Conservation (phyloP, 805 yeast species). For the Candida endomychidarum region DNA sequence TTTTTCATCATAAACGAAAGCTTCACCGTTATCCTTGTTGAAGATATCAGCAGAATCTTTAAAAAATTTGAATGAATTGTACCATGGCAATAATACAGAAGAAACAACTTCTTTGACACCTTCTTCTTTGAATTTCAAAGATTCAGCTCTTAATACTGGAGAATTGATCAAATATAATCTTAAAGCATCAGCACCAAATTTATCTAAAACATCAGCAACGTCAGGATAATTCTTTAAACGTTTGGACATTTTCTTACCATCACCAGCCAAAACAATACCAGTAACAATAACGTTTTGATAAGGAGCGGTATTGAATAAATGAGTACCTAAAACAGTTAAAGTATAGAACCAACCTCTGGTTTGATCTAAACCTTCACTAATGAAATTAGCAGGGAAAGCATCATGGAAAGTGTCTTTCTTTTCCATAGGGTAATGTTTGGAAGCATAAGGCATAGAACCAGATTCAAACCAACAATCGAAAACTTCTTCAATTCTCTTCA, state of each 20-base stretch:
- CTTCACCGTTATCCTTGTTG: constrained; percentile 69
- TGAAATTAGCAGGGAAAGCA: constrained; percentile 95
- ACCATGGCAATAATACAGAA: constrained; percentile 96
- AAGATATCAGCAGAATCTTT: constrained; percentile 88
- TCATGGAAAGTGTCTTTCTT: constrained; percentile 64
- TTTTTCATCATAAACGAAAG: constrained; percentile 68
- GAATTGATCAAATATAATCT: constrained; percentile 95
- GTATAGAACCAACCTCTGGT: constrained; percentile 99
- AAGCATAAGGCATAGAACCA: constrained; percentile 98
- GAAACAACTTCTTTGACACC: constrained; percentile 98
- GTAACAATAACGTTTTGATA: constrained; percentile 92
- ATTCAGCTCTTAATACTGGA: constrained; percentile 95
- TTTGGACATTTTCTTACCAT: constrained; percentile 99
- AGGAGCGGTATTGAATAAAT: constrained; percentile 88
- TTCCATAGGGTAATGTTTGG: constrained; percentile 96
- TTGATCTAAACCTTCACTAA: constrained; percentile 98
- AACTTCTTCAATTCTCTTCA: constrained; percentile 93
- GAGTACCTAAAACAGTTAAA: constrained; percentile 91
- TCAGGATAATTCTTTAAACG: constrained; percentile 97
- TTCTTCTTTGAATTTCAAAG: constrained; percentile 95
- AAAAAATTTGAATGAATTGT: constrained; percentile 95
- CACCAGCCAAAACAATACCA: constrained; percentile 96
- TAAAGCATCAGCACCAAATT: constrained; percentile 97
- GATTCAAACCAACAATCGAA: constrained; percentile 99
- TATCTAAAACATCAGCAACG: constrained; percentile 75